phyloP scores from a whole-genome alignment of 176 grass and related monocot species.

The Triticum timopheevii region DNA sequence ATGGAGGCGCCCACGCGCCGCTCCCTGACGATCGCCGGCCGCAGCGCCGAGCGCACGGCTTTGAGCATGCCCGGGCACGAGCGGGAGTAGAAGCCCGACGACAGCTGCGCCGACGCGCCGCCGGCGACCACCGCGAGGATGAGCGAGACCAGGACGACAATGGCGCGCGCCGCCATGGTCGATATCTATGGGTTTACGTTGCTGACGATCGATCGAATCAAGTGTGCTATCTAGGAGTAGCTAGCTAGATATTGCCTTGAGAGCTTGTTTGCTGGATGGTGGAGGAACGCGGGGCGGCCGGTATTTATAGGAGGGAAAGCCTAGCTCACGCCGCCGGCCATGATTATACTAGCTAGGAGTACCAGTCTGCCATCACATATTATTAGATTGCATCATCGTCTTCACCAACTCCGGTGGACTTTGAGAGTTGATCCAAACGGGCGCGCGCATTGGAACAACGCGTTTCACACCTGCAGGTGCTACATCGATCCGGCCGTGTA shows the following conservation, averaged over 20 bases:
- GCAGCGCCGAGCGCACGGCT: constrained; percentile 44
- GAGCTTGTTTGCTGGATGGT: not conserved
- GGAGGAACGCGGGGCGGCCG: not conserved
- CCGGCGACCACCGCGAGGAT: not conserved
- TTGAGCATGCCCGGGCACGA: constrained; percentile 55
- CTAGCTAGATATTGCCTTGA: not conserved
- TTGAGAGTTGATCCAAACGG: not conserved
- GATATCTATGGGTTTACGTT: not conserved
- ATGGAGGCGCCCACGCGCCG: constrained; percentile 77
- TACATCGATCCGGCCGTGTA: not conserved
- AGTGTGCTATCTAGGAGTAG: not conserved
- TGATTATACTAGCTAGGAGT: not conserved
- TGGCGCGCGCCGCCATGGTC: not conserved
- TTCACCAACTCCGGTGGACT: constrained; percentile 12
- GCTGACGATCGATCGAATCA: not conserved
- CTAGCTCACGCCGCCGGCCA: not conserved
- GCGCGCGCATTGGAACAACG: not conserved
- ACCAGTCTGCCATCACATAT: not conserved
- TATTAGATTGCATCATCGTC: constrained; percentile 13
- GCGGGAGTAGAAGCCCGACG: constrained; percentile 52
- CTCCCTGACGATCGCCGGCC: constrained; percentile 53
- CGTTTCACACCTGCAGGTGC: not conserved
- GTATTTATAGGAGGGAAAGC: not conserved
- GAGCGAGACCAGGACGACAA: not conserved
- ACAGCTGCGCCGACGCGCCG: constrained; percentile 40